Evolutionary conservation across 2,329 filamentous ascomycete genomes (phyloP).

Genomic region (Trichoderma citrinoviride): DNA sequence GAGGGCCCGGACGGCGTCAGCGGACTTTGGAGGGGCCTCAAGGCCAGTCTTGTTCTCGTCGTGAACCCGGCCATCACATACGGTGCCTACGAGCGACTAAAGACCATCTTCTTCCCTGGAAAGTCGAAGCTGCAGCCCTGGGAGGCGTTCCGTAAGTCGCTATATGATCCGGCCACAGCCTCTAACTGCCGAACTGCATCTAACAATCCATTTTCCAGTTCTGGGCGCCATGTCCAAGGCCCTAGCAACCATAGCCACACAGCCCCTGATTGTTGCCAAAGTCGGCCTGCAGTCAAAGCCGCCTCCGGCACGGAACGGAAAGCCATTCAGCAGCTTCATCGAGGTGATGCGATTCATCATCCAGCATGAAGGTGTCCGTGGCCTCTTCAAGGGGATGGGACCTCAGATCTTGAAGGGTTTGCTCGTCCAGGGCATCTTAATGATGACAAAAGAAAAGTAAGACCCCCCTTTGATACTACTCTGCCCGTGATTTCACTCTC

Average conservation of each 20-base stretch:
- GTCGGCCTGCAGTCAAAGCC: constrained; percentile 94
- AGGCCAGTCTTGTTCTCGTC: constrained; percentile 92
- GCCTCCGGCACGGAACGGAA: constrained; percentile 77
- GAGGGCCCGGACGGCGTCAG: constrained; percentile 84
- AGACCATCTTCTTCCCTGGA: constrained; percentile 72
- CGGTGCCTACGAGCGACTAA: constrained; percentile 88
- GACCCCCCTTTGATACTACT: constrained; percentile 25
- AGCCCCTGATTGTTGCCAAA: constrained; percentile 96
- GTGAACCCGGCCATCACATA: constrained; percentile 98
- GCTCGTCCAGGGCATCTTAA: constrained; percentile 89
- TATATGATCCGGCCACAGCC: not conserved
- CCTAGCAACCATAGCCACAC: constrained; percentile 85
- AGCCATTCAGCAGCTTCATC: constrained; percentile 87
- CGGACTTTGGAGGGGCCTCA: constrained; percentile 91
- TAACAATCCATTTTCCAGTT: constrained; percentile 48
- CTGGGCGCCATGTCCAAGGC: constrained; percentile 92
- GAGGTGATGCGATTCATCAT: constrained; percentile 96
- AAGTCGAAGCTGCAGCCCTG: constrained; percentile 72
- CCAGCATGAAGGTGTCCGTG: constrained; percentile 75
- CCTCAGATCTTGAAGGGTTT: constrained; percentile 92
- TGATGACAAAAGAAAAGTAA: constrained; percentile 98
- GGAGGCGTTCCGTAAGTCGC: constrained; percentile 83
- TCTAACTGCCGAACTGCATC: not conserved
- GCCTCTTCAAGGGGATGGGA: constrained; percentile 95
- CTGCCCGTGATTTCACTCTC: not conserved